These are phyloP conservation scores for Boletus subcaerulescens DNA, from an alignment of 768 basidiomycete species.

Conservation along the genomic window DNA sequence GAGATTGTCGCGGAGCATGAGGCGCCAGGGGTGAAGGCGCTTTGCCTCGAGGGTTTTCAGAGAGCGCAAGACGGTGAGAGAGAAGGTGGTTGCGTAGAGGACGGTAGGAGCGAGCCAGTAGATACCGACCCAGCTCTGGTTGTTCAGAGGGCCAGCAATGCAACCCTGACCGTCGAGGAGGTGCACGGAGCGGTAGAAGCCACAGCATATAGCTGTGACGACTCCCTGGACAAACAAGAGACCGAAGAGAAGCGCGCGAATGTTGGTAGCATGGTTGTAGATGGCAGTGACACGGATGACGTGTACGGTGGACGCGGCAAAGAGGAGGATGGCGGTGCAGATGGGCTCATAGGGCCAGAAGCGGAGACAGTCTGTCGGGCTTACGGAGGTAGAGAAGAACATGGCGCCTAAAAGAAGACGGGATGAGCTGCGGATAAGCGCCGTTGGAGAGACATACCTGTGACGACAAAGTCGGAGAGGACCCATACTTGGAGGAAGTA, in stretches of 20 bases:
- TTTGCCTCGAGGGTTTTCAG: conserved; percentile 36
- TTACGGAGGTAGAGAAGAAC: conserved; percentile 78
- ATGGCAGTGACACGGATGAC: conserved; percentile 79
- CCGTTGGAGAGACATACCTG: conserved; percentile 46
- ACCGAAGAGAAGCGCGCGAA: conserved; percentile 54
- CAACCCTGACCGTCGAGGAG: conserved; percentile 75
- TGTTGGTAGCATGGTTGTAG: conserved; percentile 53
- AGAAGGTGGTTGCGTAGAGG: conserved; percentile 43
- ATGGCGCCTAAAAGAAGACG: conserved; percentile 54
- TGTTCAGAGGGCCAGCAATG: conserved; percentile 76
- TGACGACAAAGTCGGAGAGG: conserved; percentile 73
- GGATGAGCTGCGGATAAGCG: not conserved
- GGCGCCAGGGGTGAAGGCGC: conserved; percentile 67
- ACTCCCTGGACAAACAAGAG: conserved; percentile 69
- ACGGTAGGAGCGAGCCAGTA: conserved; percentile 82
- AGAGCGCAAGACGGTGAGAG: conserved; percentile 24
- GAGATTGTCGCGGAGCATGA: conserved; percentile 87
- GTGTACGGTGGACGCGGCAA: conserved; percentile 69
- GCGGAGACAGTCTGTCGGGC: conserved; percentile 52
- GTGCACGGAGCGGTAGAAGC: conserved; percentile 80
- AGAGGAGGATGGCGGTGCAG: conserved; percentile 73
- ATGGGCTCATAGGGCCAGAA: conserved; percentile 89
- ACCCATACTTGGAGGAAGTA: conserved; percentile 74
- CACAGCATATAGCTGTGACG: conserved; percentile 70
- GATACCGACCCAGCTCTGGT: conserved; percentile 69